Conservation (phyloP, 192 early-diverging fungal species). For the Jimgerdemannia lactiflua region DNA sequence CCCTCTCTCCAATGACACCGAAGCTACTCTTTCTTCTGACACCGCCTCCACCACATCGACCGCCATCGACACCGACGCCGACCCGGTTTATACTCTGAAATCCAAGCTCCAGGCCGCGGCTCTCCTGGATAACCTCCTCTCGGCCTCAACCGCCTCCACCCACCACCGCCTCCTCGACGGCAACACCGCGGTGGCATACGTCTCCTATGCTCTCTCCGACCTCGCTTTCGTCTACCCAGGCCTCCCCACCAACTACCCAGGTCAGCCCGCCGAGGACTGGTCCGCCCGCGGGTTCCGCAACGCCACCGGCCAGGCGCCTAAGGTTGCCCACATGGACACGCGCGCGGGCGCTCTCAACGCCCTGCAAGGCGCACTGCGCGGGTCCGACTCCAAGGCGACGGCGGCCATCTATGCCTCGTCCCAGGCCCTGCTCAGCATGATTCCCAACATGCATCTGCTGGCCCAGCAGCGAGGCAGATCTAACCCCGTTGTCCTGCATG, state of each 20-base stretch:
- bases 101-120: conserved; percentile 3
- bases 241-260: conserved; percentile 51
- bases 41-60: conserved; percentile 11
- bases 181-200: conserved; percentile 66
- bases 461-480: conserved; percentile 38
- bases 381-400: conserved; percentile 6
- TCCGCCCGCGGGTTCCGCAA: conserved; percentile 62
- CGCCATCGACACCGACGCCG: conserved; percentile 32
- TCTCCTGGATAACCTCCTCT: conserved; percentile 22
- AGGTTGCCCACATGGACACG: conserved; percentile 76
- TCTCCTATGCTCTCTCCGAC: conserved; percentile 78
- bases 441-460: conserved; percentile 79
- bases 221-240: conserved; percentile 85
- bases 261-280: conserved; percentile 65
- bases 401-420: conserved; percentile 67
- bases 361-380: conserved; percentile 69
- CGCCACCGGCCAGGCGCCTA: conserved; percentile 61
- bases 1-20: conserved; percentile 11
- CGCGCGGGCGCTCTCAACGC: conserved; percentile 74
- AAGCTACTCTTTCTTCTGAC: conserved; percentile 26
- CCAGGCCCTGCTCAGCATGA: conserved; percentile 75
- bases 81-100: conserved; percentile 16
- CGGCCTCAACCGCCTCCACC: conserved; percentile 10
- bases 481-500: conserved; percentile 77
- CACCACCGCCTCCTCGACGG: conserved; percentile 42